Conservation (phyloP, 768 basidiomycete genomes). For the Psilocybe azurescens region DNA sequence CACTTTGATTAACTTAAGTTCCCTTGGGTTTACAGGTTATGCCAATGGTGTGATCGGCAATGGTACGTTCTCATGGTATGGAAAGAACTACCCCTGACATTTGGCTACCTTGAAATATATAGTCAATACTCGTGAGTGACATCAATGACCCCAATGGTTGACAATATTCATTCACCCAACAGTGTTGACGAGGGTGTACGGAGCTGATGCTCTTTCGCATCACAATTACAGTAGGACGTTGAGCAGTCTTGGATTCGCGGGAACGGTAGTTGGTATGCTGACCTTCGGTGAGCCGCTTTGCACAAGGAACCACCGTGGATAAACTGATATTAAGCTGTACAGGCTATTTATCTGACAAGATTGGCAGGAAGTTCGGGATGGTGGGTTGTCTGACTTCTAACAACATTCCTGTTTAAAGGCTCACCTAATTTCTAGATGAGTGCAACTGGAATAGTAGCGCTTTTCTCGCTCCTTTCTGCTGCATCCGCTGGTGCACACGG, state of each 20-base stretch:
- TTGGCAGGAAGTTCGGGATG: constrained; percentile 92
- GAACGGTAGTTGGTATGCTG: constrained; percentile 88
- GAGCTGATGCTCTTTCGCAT: constrained; percentile 49
- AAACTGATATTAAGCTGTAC: background rate
- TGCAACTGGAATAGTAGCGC: constrained; percentile 81
- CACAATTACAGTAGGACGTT: constrained; percentile 69
- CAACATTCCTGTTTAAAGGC: background rate
- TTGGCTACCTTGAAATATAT: constrained; percentile 1
- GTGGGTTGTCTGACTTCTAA: constrained; percentile 38
- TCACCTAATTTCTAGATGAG: constrained; percentile 51
- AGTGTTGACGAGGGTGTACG: constrained; percentile 80
- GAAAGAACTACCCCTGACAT: background rate
- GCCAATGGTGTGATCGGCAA: constrained; percentile 80
- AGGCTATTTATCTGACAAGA: constrained; percentile 81
- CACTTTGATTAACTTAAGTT: background rate
- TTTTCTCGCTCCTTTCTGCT: constrained; percentile 86
- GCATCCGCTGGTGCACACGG: constrained; percentile 81
- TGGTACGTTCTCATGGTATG: constrained; percentile 51
- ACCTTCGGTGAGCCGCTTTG: constrained; percentile 55
- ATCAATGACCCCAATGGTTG: background rate
- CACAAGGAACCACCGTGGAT: background rate
- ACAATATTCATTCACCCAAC: background rate
- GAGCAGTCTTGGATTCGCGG: constrained; percentile 79
- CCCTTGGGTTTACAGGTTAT: constrained; percentile 55
- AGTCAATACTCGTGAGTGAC: constrained; percentile 72